Percentiles rank a stretch among this genome's conserved stretches.
Evolutionary conservation across 306 rosid species (phyloP).

Genomic region (Prunus mira): DNA sequence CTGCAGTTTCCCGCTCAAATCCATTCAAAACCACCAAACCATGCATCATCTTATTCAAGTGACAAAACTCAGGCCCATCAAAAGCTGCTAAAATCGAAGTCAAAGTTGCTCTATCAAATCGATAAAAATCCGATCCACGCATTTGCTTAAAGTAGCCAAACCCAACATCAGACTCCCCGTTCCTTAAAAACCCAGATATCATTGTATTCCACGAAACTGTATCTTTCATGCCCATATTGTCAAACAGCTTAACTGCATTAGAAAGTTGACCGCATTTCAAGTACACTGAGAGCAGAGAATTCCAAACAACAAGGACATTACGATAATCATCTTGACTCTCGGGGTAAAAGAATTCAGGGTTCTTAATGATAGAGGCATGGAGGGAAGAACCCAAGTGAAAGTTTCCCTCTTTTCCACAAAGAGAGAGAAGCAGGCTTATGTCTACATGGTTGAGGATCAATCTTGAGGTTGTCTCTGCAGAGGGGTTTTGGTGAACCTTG

Average conservation of each 20-base stretch:
- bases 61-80: constrained; percentile 44
- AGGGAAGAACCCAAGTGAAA: constrained; percentile 67
- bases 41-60: constrained; percentile 54
- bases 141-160: constrained; percentile 50
- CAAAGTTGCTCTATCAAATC: constrained; percentile 70
- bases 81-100: constrained; percentile 68
- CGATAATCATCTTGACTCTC: constrained; percentile 16
- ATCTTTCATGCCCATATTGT: constrained; percentile 56
- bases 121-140: constrained; percentile 31
- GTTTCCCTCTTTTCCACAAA: constrained; percentile 51
- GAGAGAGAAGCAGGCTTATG: constrained; percentile 44
- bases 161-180: constrained; percentile 38
- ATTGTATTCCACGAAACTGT: constrained; percentile 73
- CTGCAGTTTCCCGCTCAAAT: constrained; percentile 51
- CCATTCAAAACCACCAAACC: constrained; percentile 65
- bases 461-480: constrained; percentile 31
- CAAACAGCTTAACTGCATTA: constrained; percentile 59
- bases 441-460: constrained; percentile 49
- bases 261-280: constrained; percentile 36
- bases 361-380: constrained; percentile 68
- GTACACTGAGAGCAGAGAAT: constrained; percentile 65
- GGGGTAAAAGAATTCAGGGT: constrained; percentile 22
- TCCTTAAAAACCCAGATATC: constrained; percentile 60
- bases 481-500: constrained; percentile 30
- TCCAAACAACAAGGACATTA: constrained; percentile 56